These are phyloP conservation scores for Teratosphaeria pseudoeucalypti DNA, from an alignment of 2,329 filamentous ascomycete species.

Conservation along the genomic window DNA sequence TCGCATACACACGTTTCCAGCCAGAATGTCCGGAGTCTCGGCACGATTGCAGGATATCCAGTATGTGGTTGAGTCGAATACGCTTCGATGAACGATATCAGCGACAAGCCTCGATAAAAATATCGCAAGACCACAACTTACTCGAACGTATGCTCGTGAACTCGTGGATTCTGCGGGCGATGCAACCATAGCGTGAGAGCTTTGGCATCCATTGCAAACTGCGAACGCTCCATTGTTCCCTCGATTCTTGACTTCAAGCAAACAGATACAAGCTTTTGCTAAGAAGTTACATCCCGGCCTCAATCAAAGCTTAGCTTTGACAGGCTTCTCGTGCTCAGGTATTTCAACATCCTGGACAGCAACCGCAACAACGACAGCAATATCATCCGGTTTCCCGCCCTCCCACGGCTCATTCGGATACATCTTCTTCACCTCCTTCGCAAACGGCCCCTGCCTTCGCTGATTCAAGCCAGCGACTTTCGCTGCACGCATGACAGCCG, in stretches of 20 bases:
- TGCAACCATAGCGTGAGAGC: not conserved
- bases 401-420: constrained; percentile 79
- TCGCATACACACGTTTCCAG: not conserved
- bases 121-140: not conserved
- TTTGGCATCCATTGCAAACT: not conserved
- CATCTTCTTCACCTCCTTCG: constrained; percentile 81
- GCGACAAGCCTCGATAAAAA: not conserved
- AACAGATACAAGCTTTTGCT: not conserved
- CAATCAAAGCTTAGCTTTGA: constrained; percentile 25
- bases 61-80: too few species aligned
- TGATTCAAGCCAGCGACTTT: constrained; percentile 75
- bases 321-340: constrained; percentile 7
- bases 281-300: not conserved
- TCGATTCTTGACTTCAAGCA: not conserved
- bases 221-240: not conserved
- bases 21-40: too few species aligned
- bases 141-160: not conserved
- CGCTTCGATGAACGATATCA: not conserved
- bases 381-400: constrained; percentile 93
- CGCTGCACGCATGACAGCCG: constrained; percentile 68
- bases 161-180: not conserved
- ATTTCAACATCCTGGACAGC: constrained; percentile 51
- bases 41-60: too few species aligned
- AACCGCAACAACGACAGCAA: constrained; percentile 73
- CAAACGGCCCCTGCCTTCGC: constrained; percentile 81